Evolutionary conservation across 192 early-diverging fungal species (phyloP).

Genomic region (Dimargaris cristalligena): DNA sequence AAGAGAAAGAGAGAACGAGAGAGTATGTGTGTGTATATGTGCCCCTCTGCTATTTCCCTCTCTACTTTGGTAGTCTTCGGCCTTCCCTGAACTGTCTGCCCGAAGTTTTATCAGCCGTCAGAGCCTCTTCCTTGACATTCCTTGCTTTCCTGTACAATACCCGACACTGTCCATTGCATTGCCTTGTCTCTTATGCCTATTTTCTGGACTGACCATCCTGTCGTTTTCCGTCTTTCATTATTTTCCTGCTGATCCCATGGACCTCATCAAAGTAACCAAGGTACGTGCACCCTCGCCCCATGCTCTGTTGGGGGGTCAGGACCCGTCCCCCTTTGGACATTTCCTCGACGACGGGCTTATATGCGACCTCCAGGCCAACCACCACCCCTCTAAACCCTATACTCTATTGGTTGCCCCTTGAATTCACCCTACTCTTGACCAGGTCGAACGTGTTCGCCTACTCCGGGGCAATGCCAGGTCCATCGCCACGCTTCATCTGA

Average conservation of each 20-base stretch:
- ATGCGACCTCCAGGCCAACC: not conserved
- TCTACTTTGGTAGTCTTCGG: too few species aligned
- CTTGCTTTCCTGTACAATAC: too few species aligned
- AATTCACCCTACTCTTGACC: not conserved
- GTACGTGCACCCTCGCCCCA: not conserved
- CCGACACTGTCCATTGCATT: too few species aligned
- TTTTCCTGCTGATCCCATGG: not conserved
- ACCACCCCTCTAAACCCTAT: not conserved
- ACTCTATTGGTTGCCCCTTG: not conserved
- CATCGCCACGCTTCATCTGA: constrained; percentile 47
- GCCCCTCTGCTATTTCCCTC: too few species aligned
- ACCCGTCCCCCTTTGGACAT: not conserved
- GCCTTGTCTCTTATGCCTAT: too few species aligned
- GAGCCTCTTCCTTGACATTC: too few species aligned
- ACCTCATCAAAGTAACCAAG: constrained; percentile 1
- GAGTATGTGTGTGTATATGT: too few species aligned
- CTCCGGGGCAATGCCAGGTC: constrained; percentile 14
- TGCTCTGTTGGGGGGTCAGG: not conserved
- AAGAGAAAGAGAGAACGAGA: too few species aligned
- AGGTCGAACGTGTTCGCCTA: constrained; percentile 23
- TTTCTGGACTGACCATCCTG: too few species aligned
- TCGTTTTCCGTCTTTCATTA: not conserved
- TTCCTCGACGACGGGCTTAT: not conserved
- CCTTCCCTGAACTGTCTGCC: too few species aligned
- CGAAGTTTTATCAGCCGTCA: too few species aligned